phyloP scores from a whole-genome alignment of 768 basidiomycete genomes.

The Coprinellus micaceus region DNA sequence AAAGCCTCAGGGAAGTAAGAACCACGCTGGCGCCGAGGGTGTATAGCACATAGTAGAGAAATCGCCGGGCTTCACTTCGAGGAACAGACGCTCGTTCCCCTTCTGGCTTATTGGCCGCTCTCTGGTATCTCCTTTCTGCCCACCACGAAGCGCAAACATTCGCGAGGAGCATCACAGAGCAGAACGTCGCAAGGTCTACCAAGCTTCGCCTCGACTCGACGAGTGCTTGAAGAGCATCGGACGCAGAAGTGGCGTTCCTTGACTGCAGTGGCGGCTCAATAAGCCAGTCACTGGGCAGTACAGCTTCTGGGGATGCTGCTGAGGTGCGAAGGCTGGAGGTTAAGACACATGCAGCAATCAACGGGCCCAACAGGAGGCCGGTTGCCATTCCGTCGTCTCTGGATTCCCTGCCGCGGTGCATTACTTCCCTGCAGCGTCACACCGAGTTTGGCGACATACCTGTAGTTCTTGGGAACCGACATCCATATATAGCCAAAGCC shows the following conservation, averaged over 20 bases:
- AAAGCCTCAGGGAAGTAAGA: constrained; percentile 47
- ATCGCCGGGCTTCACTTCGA: constrained; percentile 61
- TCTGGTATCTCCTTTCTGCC: constrained; percentile 55
- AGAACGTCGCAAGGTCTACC: constrained; percentile 76
- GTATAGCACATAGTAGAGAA: constrained; percentile 64
- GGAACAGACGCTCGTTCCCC: constrained; percentile 76
- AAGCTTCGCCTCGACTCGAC: constrained; percentile 70
- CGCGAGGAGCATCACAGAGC: constrained; percentile 72
- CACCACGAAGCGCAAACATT: constrained; percentile 79
- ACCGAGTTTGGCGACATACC: too few species aligned
- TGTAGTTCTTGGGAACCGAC: constrained; percentile 86
- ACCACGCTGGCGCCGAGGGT: constrained; percentile 48
- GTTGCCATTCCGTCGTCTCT: constrained; percentile 84
- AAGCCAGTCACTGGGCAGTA: constrained; percentile 64
- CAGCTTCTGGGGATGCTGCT: constrained; percentile 24
- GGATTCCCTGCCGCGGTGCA: constrained; percentile 52
- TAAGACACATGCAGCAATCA: constrained; percentile 70
- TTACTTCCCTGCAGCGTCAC: background rate
- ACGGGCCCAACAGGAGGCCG: constrained; percentile 78
- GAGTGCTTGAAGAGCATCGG: constrained; percentile 51
- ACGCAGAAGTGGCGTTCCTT: constrained; percentile 33
- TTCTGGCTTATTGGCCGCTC: constrained; percentile 41
- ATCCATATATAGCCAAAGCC: constrained; percentile 81
- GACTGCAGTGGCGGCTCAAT: constrained; percentile 71
- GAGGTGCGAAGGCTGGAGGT: constrained; percentile 43